Base-by-base conservation (phyloP, 306 rosid species). In the Hylodesmum podocarpum region DNA sequence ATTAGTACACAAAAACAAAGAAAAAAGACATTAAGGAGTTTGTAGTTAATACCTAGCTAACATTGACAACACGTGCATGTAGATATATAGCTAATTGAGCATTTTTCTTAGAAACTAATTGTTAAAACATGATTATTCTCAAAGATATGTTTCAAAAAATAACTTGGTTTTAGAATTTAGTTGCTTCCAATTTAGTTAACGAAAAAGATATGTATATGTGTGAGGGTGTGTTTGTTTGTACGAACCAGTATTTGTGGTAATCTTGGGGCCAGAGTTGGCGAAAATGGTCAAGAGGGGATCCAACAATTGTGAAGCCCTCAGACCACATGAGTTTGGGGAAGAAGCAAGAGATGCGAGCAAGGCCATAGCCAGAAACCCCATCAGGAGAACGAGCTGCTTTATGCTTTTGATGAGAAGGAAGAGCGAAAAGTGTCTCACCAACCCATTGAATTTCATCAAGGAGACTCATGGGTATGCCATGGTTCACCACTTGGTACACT, bases 311-410 rank as follows among this genome's bases (percentile, higher is more conserved):
- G 85, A 92, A 95, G 9, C 99, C 97, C 46, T 95, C 99, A 0
- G 93, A 92, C 99, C 97, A 92, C 99, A 95, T 92, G 81, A 86
- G 97, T 75, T 95, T 95, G 3, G 93, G 83, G 87, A 95, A 95
- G 83, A 95, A 95, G n/a, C 96, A 89, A 16, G 96, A 89, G 70
- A 95, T 89, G 22, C 97, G 90, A 22, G 91, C 97, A 1, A 91
- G 68, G 7, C 97, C 97, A 10, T 95, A 95, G 49, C 99, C 97
- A 0, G 97, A 73, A 62, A 88, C 77, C 3, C 89, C 96, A 0
- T 89, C 91, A 0, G 97, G 94, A 9, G 92, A 66, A 6, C 97
- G 97, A 34, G 96, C 88, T 0, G 93, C 99, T 43, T 84, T 88
- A 66, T 83, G 91, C 44, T 95, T 95, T 15, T 90, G 91, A 0